phyloP scores from a whole-genome alignment of 352 stramenopile species.

The Hyaloperonospora arabidopsidis region DNA sequence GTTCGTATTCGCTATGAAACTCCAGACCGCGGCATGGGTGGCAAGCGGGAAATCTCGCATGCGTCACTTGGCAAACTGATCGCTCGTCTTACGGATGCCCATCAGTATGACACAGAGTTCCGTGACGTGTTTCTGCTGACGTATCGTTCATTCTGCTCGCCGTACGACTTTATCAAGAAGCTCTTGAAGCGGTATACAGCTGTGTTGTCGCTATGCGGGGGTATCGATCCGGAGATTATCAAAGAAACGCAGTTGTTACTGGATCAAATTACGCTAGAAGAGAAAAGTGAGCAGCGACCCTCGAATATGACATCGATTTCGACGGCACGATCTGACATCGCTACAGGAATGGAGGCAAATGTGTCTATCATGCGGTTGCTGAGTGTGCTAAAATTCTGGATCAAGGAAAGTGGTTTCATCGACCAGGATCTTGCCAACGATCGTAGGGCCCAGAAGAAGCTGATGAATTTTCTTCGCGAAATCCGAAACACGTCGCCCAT shows the following conservation, averaged over 20 bases:
- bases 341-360: slow-evolving; percentile 70
- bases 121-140: slow-evolving; percentile 80
- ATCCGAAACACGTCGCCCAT: slow-evolving; percentile 73
- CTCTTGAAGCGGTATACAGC: slow-evolving; percentile 80
- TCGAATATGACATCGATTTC: slow-evolving; percentile 63
- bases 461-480: slow-evolving; percentile 62
- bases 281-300: slow-evolving; percentile 36
- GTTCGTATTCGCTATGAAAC: slow-evolving; percentile 74
- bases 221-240: slow-evolving; percentile 41
- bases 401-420: slow-evolving; percentile 83
- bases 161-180: slow-evolving; percentile 86
- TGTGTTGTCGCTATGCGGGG: slow-evolving; percentile 50
- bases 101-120: slow-evolving; percentile 83
- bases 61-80: slow-evolving; percentile 79
- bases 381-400: slow-evolving; percentile 85
- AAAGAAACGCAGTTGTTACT: slow-evolving; percentile 55
- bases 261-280: slow-evolving; percentile 60
- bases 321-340: slow-evolving; percentile 67
- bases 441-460: slow-evolving; percentile 64
- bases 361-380: slow-evolving; percentile 84
- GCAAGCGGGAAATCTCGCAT: slow-evolving; percentile 80
- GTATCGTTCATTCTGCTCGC: slow-evolving; percentile 71
- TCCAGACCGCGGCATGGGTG: slow-evolving; percentile 44
- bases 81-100: slow-evolving; percentile 71
- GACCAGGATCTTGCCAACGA: slow-evolving; percentile 64